Evolutionary conservation across 331 rosid species (phyloP).

Genomic region (Rosa hybrid): DNA sequence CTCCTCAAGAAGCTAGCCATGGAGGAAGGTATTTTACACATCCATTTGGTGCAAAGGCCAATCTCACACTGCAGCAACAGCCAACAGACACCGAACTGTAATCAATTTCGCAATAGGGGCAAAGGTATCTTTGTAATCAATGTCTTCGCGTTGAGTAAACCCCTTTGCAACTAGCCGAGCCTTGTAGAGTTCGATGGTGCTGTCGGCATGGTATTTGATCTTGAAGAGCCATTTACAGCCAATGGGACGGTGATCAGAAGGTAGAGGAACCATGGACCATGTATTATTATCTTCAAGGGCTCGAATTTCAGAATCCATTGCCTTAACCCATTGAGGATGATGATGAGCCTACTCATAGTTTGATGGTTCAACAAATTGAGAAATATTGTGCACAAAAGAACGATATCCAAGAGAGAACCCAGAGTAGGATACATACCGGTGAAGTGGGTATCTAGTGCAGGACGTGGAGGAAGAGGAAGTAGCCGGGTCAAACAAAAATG

Average conservation of each 20-base stretch:
- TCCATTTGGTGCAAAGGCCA: background rate
- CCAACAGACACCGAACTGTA: background rate
- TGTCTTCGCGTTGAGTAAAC: background rate
- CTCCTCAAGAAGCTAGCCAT: background rate
- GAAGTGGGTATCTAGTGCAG: background rate
- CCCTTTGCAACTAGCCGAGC: background rate
- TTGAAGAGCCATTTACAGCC: background rate
- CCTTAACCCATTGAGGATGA: background rate
- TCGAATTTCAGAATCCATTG: background rate
- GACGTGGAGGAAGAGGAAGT: background rate
- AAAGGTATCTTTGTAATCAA: background rate
- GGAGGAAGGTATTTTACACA: background rate
- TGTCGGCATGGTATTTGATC: background rate
- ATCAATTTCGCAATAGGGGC: background rate
- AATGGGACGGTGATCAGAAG: background rate
- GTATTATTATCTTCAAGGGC: background rate
- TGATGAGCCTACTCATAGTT: background rate
- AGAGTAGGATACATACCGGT: background rate
- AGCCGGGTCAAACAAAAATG: too few relatives aligned
- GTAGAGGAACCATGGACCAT: background rate
- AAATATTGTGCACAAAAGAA: background rate
- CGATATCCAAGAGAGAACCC: background rate
- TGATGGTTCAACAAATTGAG: background rate
- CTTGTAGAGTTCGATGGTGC: background rate
- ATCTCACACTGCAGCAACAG: background rate